A percentile compares a stretch with the other conserved stretches of the same genome.
Evolutionary conservation across 23 red algal genomes (phyloP).

Genomic region (Gracilaria caudata): DNA sequence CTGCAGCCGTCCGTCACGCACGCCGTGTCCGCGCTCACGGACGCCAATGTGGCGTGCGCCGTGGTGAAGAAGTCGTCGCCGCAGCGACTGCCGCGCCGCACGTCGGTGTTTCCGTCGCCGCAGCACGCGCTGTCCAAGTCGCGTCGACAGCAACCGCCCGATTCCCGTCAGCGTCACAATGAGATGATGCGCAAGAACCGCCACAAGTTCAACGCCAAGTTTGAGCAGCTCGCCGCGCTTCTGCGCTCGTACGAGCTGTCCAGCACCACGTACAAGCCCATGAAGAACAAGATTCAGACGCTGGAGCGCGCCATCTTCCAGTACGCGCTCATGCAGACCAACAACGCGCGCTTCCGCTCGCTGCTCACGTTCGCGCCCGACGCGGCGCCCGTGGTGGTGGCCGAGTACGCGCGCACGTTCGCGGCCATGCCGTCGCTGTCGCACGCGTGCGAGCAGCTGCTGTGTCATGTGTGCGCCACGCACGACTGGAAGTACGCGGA

Average conservation of each 20-base stretch:
- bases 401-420: constrained; percentile 20
- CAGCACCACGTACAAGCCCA: constrained; percentile 34
- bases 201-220: constrained; percentile 44
- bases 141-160: constrained; percentile 20
- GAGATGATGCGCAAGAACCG: constrained; percentile 57
- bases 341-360: constrained; percentile 23
- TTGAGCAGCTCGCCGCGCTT: constrained; percentile 25
- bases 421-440: constrained; percentile 11
- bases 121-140: constrained; percentile 13
- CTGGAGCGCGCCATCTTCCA: constrained; percentile 51
- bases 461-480: constrained; percentile 32
- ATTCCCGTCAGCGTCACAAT: constrained; percentile 47
- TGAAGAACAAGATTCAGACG: constrained; percentile 64
- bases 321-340: constrained; percentile 36
- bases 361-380: constrained; percentile 24
- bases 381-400: background rate
- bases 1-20: background rate
- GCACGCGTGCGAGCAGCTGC: constrained; percentile 18
- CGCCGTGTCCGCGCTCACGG: constrained; percentile 15
- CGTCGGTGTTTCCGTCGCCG: constrained; percentile 12
- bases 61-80: background rate
- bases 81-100: constrained; percentile 20
- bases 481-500: constrained; percentile 52
- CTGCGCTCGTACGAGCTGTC: constrained; percentile 28
- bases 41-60: background rate